phyloP scores from a whole-genome alignment of 2,329 filamentous ascomycete genomes.

The Sclerotinia subarctica region DNA sequence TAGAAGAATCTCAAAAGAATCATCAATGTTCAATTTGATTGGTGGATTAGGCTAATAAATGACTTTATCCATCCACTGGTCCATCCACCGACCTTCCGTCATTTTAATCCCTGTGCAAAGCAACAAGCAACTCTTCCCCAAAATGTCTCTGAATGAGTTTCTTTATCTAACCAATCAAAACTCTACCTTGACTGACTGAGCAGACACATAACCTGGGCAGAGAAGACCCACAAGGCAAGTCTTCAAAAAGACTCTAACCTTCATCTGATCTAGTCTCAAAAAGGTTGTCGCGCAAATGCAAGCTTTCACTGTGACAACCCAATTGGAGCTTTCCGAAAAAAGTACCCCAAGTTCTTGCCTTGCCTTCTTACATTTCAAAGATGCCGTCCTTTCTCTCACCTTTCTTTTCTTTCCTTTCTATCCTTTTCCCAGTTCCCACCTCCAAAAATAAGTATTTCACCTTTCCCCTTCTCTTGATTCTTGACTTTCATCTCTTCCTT shows the following conservation, averaged over 20 bases:
- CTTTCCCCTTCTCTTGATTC: constrained; percentile 18
- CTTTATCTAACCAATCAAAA: constrained; percentile 7
- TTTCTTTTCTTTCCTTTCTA: constrained; percentile 21
- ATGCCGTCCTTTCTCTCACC: constrained; percentile 16
- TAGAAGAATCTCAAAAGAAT: neutral
- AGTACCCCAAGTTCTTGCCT: constrained; percentile 22
- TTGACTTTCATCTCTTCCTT: constrained; percentile 13
- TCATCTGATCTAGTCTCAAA: constrained; percentile 15
- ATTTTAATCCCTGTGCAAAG: neutral
- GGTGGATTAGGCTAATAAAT: neutral
- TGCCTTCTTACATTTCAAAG: neutral
- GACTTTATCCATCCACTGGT: neutral
- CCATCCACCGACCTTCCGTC: neutral
- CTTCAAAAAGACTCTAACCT: neutral
- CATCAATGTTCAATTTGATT: neutral
- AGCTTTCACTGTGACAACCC: constrained; percentile 21
- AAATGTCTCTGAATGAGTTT: constrained; percentile 5
- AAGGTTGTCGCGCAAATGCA: constrained; percentile 13
- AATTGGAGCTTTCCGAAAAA: constrained; percentile 25
- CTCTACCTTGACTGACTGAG: neutral
- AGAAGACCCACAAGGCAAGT: constrained; percentile 5
- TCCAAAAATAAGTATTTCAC: constrained; percentile 24
- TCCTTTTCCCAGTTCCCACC: neutral
- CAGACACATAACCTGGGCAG: neutral
- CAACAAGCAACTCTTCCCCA: constrained; percentile 4